These are phyloP conservation scores for Nectriaceae sp. DNA, from an alignment of 2,329 filamentous ascomycete species.

Conservation along the genomic window DNA sequence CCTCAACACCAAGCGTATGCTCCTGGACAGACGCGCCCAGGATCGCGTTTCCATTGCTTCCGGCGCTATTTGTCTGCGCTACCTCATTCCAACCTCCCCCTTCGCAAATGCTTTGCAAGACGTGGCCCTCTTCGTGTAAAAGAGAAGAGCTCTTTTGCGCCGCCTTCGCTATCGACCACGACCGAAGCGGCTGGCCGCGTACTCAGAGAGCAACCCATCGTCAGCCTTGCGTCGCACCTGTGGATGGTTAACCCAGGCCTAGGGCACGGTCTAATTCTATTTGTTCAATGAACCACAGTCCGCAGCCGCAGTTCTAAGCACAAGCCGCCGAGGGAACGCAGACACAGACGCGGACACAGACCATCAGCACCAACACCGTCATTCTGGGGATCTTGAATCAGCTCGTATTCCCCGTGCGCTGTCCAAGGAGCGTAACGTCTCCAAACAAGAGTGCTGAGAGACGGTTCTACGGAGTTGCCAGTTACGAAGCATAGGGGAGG, in stretches of 20 bases:
- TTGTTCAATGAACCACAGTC: conserved; percentile 15
- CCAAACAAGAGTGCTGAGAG: too few relatives aligned
- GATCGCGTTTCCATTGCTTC: conserved; percentile 16
- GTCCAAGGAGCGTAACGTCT: not conserved
- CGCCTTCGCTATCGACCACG: not conserved
- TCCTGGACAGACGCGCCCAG: not conserved
- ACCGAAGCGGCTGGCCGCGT: not conserved
- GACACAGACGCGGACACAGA: not conserved
- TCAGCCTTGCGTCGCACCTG: conserved; percentile 27
- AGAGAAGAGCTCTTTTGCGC: not conserved
- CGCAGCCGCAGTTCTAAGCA: too few relatives aligned
- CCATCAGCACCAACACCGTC: too few relatives aligned
- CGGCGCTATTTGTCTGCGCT: conserved; percentile 10
- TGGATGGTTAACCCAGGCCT: not conserved
- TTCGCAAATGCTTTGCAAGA: too few relatives aligned
- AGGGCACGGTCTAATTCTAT: conserved; percentile 16
- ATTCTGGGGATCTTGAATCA: conserved; percentile 25
- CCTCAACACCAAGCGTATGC: not conserved
- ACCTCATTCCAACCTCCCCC: conserved; percentile 21
- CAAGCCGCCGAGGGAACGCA: too few relatives aligned
- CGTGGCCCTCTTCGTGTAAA: not conserved
- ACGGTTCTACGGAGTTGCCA: too few relatives aligned
- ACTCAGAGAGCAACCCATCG: conserved; percentile 13
- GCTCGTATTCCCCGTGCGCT: conserved; percentile 25
- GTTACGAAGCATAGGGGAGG: too few relatives aligned